Evolutionary conservation across 305 asterid species (phyloP).

Genomic region (Withania somnifera): DNA sequence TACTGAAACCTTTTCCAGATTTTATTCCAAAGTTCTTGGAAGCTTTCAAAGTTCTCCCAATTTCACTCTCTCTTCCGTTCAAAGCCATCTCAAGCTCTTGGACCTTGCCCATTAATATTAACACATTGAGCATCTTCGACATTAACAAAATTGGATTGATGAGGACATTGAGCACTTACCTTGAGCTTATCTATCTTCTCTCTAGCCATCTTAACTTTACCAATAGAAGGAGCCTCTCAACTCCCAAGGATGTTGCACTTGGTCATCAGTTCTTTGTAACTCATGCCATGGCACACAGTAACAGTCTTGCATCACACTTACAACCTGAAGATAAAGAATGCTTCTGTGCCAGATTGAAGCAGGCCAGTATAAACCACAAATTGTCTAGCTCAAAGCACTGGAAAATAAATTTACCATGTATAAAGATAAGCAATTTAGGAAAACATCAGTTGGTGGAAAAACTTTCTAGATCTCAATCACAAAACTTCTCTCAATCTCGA

Average conservation of each 20-base stretch:
- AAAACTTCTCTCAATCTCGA: background rate
- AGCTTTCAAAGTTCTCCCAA: conserved; percentile 46
- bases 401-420: background rate
- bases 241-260: conserved; percentile 81
- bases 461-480: background rate
- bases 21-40: conserved; percentile 11
- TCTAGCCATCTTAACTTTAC: conserved; percentile 64
- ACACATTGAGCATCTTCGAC: conserved; percentile 9
- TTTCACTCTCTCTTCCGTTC: conserved; percentile 64
- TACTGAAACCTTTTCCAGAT: background rate
- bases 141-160: conserved; percentile 4
- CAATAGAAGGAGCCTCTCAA: conserved; percentile 65
- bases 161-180: conserved; percentile 27
- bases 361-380: background rate
- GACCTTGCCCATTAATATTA: conserved; percentile 42
- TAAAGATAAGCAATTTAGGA: background rate
- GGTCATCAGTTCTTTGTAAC: conserved; percentile 86
- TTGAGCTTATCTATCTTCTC: conserved; percentile 64
- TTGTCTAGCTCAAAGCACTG: background rate
- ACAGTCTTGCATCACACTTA: conserved; percentile 7
- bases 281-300: conserved; percentile 30
- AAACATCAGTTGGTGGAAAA: background rate
- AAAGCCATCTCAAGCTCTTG: conserved; percentile 49
- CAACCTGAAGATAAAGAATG: background rate
- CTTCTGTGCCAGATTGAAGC: background rate